phyloP scores from a whole-genome alignment of 2,329 filamentous ascomycete genomes.

The Aspergillus niger region DNA sequence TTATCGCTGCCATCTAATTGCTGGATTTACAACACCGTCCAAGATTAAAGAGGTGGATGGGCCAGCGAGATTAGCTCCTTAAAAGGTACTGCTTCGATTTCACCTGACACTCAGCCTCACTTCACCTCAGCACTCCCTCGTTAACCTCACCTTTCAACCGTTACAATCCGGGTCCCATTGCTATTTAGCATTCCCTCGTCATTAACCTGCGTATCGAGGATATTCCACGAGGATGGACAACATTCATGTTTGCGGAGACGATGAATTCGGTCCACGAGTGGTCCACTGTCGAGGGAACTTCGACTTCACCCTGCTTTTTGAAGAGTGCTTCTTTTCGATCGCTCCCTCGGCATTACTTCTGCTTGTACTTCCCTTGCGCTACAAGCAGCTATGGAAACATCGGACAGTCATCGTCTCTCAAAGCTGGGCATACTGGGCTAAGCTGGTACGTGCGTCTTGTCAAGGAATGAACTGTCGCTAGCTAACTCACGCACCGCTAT shows the following conservation, averaged over 20 bases:
- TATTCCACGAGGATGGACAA: not conserved
- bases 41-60: no score
- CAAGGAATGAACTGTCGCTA: not conserved
- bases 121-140: not conserved
- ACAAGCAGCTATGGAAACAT: not conserved
- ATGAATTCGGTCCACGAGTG: constrained; percentile 1
- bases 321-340: constrained; percentile 8
- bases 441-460: not conserved
- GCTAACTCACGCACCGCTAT: no score
- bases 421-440: not conserved
- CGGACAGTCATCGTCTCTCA: not conserved
- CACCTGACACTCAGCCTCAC: no score
- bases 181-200: not conserved
- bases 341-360: constrained; percentile 2
- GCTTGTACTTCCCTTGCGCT: constrained; percentile 3
- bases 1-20: not conserved
- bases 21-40: not conserved
- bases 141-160: not conserved
- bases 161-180: not conserved
- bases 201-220: not conserved
- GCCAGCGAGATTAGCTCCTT: not conserved
- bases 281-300: constrained; percentile 11
- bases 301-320: constrained; percentile 14
- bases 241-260: not conserved
- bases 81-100: no score